Conservation (phyloP, 2,329 filamentous ascomycete genomes). For the Colletotrichum ledebouriae region DNA sequence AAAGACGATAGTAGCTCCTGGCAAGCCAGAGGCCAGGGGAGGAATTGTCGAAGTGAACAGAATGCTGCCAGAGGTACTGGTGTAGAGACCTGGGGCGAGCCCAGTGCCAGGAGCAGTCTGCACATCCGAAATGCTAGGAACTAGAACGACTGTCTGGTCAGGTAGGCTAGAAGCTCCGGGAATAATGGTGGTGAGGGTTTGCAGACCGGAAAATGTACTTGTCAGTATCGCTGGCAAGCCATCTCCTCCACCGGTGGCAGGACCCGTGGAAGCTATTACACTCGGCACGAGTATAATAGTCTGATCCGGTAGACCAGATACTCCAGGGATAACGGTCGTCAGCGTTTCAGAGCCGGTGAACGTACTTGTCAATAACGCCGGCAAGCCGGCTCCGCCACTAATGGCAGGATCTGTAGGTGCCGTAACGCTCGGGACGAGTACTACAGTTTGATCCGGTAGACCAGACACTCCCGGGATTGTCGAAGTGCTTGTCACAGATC, state of each 20-base stretch:
- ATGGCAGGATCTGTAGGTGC: too few species aligned
- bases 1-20: conserved; percentile 28
- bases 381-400: background rate
- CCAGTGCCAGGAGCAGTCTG: background rate
- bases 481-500: background rate
- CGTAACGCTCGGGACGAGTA: background rate
- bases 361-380: background rate
- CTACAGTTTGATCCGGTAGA: background rate
- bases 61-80: conserved; percentile 23
- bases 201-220: background rate
- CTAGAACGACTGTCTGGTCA: background rate
- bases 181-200: background rate
- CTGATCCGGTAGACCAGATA: background rate
- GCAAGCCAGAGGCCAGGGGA: conserved; percentile 1
- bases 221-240: conserved; percentile 7
- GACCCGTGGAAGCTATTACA: background rate
- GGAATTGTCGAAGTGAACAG: conserved; percentile 21
- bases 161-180: background rate
- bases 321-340: background rate
- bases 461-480: conserved; percentile 4
- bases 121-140: background rate
- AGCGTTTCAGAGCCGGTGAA: background rate
- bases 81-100: conserved; percentile 8
- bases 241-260: background rate
- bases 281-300: background rate